A percentile compares a stretch with the other conserved stretches of the same genome.
Evolutionary conservation across 2,329 filamentous ascomycete species (phyloP).

Genomic region (Plectosphaerella cucumerina): DNA sequence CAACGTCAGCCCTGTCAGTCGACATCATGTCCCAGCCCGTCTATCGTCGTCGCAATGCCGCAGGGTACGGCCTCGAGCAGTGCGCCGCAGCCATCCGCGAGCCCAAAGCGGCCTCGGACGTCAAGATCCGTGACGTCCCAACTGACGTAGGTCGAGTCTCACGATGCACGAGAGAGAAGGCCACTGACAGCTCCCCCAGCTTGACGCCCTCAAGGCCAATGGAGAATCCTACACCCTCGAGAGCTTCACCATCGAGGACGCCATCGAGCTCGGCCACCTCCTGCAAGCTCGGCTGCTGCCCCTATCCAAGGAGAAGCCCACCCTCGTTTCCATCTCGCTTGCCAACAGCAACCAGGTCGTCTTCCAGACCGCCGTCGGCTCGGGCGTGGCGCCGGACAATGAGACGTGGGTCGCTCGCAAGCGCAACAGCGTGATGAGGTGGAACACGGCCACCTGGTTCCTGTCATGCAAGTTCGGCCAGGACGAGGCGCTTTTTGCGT

Average conservation of each 20-base stretch:
- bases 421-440: conserved; percentile 66
- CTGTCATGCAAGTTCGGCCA: conserved; percentile 64
- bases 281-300: conserved; percentile 59
- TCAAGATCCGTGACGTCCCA: conserved; percentile 10
- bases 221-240: conserved; percentile 39
- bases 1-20: conserved; percentile 12
- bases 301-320: conserved; percentile 40
- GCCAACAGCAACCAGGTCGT: conserved; percentile 55
- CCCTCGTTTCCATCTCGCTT: conserved; percentile 62
- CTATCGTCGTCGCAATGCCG: conserved; percentile 19
- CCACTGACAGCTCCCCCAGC: conserved; percentile 13
- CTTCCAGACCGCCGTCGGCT: conserved; percentile 65
- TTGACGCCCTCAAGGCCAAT: conserved; percentile 23
- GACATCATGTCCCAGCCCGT: conserved; percentile 34
- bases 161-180: too few relatives aligned
- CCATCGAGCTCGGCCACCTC: conserved; percentile 61
- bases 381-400: conserved; percentile 67
- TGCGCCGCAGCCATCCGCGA: conserved; percentile 16
- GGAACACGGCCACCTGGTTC: conserved; percentile 66
- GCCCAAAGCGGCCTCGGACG: conserved; percentile 6
- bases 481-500: conserved; percentile 60
- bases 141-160: conserved; percentile 10
- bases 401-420: conserved; percentile 69
- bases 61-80: conserved; percentile 20
- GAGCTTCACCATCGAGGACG: conserved; percentile 60